Conservation (phyloP, 2,329 filamentous ascomycete genomes). For the Diplodia intermedia region DNA sequence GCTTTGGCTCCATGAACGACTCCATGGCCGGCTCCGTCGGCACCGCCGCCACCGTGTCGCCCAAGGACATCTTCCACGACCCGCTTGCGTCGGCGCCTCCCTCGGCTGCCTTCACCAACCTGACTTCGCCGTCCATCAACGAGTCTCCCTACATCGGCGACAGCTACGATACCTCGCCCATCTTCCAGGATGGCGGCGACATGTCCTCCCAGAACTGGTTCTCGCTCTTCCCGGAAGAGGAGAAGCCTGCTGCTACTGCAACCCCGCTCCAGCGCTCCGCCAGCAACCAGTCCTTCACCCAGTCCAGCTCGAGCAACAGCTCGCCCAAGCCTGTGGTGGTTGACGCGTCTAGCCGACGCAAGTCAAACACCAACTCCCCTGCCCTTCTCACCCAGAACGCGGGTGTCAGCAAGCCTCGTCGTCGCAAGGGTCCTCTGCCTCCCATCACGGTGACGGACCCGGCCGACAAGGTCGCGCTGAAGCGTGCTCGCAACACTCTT, state of each 20-base stretch:
- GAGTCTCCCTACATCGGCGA: slow-evolving; percentile 77
- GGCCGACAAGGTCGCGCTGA: slow-evolving; percentile 77
- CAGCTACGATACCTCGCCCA: slow-evolving; percentile 78
- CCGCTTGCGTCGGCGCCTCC: slow-evolving; percentile 77
- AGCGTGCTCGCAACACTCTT: slow-evolving; percentile 91
- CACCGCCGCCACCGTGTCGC: slow-evolving; percentile 72
- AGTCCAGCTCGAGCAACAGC: slow-evolving; percentile 46
- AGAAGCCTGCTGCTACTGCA: slow-evolving; percentile 42
- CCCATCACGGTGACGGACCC: slow-evolving; percentile 76
- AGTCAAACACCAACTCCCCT: slow-evolving; percentile 54
- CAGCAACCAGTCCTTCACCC: slow-evolving; percentile 48
- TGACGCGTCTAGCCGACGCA: slow-evolving; percentile 43
- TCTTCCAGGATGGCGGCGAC: slow-evolving; percentile 66
- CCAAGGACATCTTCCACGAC: slow-evolving; percentile 78
- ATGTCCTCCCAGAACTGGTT: slow-evolving; percentile 71
- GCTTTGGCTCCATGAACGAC: slow-evolving; percentile 57
- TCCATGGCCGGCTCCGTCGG: slow-evolving; percentile 37
- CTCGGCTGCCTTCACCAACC: slow-evolving; percentile 79
- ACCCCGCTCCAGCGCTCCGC: slow-evolving; percentile 51
- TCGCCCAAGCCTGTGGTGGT: slow-evolving; percentile 44
- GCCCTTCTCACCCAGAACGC: slow-evolving; percentile 66
- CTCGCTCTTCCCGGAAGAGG: slow-evolving; percentile 70
- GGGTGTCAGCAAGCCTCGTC: slow-evolving; percentile 72
- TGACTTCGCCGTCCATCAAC: slow-evolving; percentile 82
- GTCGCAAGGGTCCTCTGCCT: slow-evolving; percentile 80